Evolutionary conservation across 805 yeast species (phyloP).

Genomic region (Scheffersomyces lignosus): DNA sequence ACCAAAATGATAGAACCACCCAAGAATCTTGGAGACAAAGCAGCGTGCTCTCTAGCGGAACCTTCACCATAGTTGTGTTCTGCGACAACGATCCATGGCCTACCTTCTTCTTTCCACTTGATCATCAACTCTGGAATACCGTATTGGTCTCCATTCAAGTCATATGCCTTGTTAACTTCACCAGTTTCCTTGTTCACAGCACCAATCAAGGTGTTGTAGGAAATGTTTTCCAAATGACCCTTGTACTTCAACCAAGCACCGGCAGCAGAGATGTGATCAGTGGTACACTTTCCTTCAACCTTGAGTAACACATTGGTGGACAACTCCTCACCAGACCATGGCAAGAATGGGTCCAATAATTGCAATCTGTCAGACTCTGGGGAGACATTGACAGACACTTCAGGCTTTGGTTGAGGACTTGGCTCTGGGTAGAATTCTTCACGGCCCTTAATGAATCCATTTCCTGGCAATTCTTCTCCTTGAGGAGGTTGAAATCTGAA

Average conservation of each 20-base stretch:
- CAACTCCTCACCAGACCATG: constrained; percentile 87
- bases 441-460: constrained; percentile 78
- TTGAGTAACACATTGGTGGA: constrained; percentile 75
- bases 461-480: constrained; percentile 81
- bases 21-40: constrained; percentile 89
- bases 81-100: constrained; percentile 95
- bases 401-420: constrained; percentile 65
- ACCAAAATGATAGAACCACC: constrained; percentile 89
- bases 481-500: constrained; percentile 79
- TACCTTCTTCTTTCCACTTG: constrained; percentile 82
- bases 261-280: constrained; percentile 98
- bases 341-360: constrained; percentile 80
- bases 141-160: constrained; percentile 72
- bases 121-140: constrained; percentile 96
- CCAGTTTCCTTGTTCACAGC: constrained; percentile 97
- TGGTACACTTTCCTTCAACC: constrained; percentile 97
- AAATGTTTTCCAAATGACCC: constrained; percentile 94
- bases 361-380: constrained; percentile 92
- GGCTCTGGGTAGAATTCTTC: constrained; percentile 69
- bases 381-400: constrained; percentile 65
- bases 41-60: constrained; percentile 99
- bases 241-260: constrained; percentile 98
- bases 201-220: constrained; percentile 93
- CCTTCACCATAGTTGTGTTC: constrained; percentile 99
- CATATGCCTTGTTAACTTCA: constrained; percentile 88